These are phyloP conservation scores for Flaveria bidentis DNA, from an alignment of 129 eudicot genomes.

Conservation along the genomic window DNA sequence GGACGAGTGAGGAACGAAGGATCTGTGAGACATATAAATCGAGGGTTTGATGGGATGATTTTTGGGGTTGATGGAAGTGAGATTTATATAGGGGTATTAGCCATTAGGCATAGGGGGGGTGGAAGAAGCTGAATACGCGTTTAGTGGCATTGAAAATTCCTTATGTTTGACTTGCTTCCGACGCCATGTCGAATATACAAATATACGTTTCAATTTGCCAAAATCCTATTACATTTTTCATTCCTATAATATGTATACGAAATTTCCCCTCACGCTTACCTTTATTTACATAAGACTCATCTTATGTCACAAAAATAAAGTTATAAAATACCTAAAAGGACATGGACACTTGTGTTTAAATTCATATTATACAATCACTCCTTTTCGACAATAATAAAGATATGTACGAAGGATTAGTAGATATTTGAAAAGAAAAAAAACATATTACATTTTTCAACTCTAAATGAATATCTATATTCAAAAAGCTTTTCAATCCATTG, in stretches of 20 bases:
- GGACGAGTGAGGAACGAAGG: slow-evolving; percentile 41
- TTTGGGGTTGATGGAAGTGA: background rate
- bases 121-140: background rate
- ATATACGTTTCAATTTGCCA: background rate
- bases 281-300: too few species aligned
- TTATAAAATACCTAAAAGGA: too few species aligned
- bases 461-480: background rate
- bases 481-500: background rate
- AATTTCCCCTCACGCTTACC: too few species aligned
- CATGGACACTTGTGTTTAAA: too few species aligned
- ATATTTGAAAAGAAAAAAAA: too few species aligned
- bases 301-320: too few species aligned
- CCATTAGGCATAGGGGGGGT: too few species aligned
- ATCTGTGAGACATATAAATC: slow-evolving; percentile 42
- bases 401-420: too few species aligned
- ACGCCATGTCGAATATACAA: slow-evolving; percentile 2
- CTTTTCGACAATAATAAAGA: too few species aligned
- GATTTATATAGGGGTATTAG: slow-evolving; percentile 6
- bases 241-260: too few species aligned
- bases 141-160: background rate
- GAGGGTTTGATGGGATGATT: background rate
- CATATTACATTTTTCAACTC: background rate
- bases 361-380: too few species aligned
- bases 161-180: background rate
- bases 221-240: too few species aligned